Evolutionary conservation across 2,329 filamentous ascomycete species (phyloP).

Genomic region (Apiospora kogelbergensis): DNA sequence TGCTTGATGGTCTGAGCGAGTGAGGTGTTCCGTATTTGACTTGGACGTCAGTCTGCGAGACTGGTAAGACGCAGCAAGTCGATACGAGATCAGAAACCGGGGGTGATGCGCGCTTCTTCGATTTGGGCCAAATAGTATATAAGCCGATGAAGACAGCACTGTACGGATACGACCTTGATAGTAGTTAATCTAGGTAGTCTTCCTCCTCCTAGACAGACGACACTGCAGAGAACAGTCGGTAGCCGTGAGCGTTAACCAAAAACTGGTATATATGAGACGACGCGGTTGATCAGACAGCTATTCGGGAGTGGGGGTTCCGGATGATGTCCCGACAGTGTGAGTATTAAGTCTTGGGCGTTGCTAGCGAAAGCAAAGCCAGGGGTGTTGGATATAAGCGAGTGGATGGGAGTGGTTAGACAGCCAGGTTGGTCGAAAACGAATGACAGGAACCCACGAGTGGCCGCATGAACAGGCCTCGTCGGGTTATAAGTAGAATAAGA

Average conservation of each 20-base stretch:
- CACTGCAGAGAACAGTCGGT: slow-evolving; percentile 15
- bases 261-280: slow-evolving; percentile 20
- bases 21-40: not conserved
- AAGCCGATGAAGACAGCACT: not conserved
- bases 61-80: not conserved
- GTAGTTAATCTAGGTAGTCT: not conserved
- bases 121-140: not conserved
- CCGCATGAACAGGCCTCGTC: slow-evolving; percentile 1
- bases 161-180: not conserved
- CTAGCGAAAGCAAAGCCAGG: slow-evolving; percentile 1
- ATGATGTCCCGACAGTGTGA: not conserved
- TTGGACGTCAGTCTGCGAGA: not conserved
- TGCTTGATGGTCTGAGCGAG: not conserved
- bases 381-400: slow-evolving; percentile 6
- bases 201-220: not conserved
- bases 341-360: not conserved
- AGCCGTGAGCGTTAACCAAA: slow-evolving; percentile 15
- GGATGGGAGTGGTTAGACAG: not conserved
- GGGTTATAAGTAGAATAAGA: slow-evolving; percentile 2
- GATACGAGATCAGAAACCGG: not conserved
- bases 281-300: slow-evolving; percentile 13
- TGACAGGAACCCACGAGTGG: not conserved
- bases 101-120: slow-evolving; percentile 15
- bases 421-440: slow-evolving; percentile 1
- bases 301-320: not conserved